These are phyloP conservation scores for Blastobotrys parvus DNA, from an alignment of 805 yeast genomes.

Conservation along the genomic window DNA sequence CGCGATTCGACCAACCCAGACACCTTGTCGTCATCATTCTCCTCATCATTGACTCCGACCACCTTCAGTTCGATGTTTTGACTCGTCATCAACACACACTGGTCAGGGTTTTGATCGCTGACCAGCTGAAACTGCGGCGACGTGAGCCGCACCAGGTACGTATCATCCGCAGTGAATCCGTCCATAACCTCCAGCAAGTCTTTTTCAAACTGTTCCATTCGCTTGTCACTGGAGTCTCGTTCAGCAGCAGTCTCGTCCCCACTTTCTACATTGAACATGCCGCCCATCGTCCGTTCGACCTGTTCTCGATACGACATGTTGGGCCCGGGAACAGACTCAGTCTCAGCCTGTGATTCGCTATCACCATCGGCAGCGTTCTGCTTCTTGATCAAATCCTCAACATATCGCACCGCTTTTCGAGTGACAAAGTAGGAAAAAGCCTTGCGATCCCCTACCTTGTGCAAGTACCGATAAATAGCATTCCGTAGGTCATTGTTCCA, in stretches of 20 bases:
- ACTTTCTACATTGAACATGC: conserved; percentile 4
- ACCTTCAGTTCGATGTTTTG: conserved; percentile 64
- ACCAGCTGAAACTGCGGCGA: conserved; percentile 79
- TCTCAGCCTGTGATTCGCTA: conserved; percentile 5
- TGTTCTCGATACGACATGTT: conserved; percentile 6
- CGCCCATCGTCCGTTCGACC: conserved; percentile 6
- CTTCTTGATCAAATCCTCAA: conserved; percentile 42
- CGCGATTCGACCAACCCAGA: conserved; percentile 52
- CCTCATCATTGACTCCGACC: conserved; percentile 49
- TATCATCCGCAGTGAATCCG: conserved; percentile 32
- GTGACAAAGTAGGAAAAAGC: conserved; percentile 38
- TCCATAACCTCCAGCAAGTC: conserved; percentile 38
- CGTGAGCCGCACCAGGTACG: conserved; percentile 57
- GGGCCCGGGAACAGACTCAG: background rate
- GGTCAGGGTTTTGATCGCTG: conserved; percentile 41
- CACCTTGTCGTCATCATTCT: conserved; percentile 33
- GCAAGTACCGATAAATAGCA: conserved; percentile 50
- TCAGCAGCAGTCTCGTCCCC: conserved; percentile 2
- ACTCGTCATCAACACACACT: conserved; percentile 63
- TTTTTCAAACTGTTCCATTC: conserved; percentile 37
- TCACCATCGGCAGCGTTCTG: conserved; percentile 18
- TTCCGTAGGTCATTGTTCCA: conserved; percentile 73
- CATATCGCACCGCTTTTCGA: conserved; percentile 40
- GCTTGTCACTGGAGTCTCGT: conserved; percentile 7
- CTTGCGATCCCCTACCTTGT: conserved; percentile 38